These are phyloP conservation scores for Phytophthora hibernalis DNA, from an alignment of 352 stramenopile species.

Conservation along the genomic window DNA sequence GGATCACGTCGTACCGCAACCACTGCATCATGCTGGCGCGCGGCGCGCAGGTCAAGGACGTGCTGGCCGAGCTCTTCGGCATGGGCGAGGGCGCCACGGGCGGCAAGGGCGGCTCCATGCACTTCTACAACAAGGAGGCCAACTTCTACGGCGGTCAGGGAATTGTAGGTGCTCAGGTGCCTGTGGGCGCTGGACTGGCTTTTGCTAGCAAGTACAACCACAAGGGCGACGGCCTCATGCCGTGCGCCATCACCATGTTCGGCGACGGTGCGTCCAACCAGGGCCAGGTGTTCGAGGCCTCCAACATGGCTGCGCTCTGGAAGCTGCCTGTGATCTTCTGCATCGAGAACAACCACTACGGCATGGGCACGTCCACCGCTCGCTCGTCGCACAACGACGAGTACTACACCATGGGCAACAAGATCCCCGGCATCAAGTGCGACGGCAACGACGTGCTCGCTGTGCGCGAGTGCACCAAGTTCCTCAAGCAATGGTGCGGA, in stretches of 20 bases:
- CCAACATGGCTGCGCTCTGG: constrained; percentile 99
- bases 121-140: constrained; percentile 99
- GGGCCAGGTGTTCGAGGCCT: constrained; percentile 97
- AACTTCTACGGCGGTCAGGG: constrained; percentile 99
- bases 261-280: constrained; percentile 99
- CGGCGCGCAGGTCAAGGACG: constrained; percentile 92
- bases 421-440: constrained; percentile 99
- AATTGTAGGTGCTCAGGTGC: constrained; percentile 99
- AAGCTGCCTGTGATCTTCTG: constrained; percentile 99
- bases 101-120: constrained; percentile 99
- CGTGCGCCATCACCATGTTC: constrained; percentile 97
- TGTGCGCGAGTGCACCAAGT: constrained; percentile 96
- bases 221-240: constrained; percentile 90
- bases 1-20: constrained; percentile 99
- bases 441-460: constrained; percentile 99
- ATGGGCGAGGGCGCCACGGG: constrained; percentile 89
- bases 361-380: constrained; percentile 99
- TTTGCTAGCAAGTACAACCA: constrained; percentile 99
- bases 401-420: constrained; percentile 99
- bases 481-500: constrained; percentile 96
- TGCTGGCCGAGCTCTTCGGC: constrained; percentile 98
- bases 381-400: constrained; percentile 97
- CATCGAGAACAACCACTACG: constrained; percentile 99
- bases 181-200: constrained; percentile 97
- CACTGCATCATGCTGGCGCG: constrained; percentile 97